These are phyloP conservation scores for Coriolopsis trogii DNA, from an alignment of 1,284 basidiomycete species.

Conservation along the genomic window DNA sequence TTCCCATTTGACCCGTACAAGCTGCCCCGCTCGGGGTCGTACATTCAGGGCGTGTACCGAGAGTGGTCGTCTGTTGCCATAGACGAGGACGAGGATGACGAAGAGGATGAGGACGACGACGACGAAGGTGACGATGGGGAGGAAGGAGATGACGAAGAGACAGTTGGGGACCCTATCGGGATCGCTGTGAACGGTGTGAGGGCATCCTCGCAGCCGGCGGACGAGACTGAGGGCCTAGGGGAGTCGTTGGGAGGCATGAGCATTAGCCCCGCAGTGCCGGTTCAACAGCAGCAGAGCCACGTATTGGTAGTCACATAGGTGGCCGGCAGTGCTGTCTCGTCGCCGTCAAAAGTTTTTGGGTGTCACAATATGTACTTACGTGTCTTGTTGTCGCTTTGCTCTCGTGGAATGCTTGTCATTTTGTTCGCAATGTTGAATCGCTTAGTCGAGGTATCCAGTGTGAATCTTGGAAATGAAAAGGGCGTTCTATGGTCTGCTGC, in stretches of 20 bases:
- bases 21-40: slow-evolving; percentile 73
- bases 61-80: slow-evolving; percentile 81
- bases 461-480: too few species aligned
- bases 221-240: slow-evolving; percentile 48
- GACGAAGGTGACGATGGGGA: slow-evolving; percentile 41
- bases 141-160: slow-evolving; percentile 6
- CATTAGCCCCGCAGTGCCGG: slow-evolving; percentile 63
- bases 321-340: not conserved
- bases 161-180: slow-evolving; percentile 2
- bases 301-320: slow-evolving; percentile 8
- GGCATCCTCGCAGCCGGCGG: slow-evolving; percentile 31
- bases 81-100: slow-evolving; percentile 69
- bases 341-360: not conserved
- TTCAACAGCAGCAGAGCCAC: not conserved
- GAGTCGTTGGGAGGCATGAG: slow-evolving; percentile 78
- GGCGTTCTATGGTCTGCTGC: too few species aligned
- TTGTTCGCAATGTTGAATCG: too few species aligned
- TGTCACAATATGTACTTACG: too few species aligned
- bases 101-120: slow-evolving; percentile 51
- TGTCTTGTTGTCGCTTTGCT: too few species aligned
- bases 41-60: slow-evolving; percentile 72
- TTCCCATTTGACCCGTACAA: slow-evolving; percentile 99
- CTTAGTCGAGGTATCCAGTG: too few species aligned
- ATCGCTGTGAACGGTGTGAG: slow-evolving; percentile 21
- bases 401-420: too few species aligned